Conservation (phyloP, 805 yeast species). For the Hemisphaericaspora nanyangensis region DNA sequence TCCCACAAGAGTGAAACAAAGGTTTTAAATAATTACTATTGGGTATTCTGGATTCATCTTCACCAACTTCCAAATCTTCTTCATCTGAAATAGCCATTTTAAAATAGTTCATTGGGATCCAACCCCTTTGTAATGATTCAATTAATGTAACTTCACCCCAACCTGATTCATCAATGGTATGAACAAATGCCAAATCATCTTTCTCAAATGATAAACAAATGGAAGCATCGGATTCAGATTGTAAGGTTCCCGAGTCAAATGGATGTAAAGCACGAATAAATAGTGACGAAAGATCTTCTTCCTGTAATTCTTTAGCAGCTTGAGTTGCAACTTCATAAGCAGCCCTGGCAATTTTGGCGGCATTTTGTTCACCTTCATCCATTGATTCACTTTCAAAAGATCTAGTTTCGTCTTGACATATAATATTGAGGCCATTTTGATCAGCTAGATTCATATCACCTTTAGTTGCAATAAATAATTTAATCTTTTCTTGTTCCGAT, state of each 20-base stretch:
- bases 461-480: conserved; percentile 12
- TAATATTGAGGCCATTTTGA: conserved; percentile 1
- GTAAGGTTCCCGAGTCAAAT: conserved; percentile 55
- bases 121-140: conserved; percentile 62
- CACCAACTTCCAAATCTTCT: conserved; percentile 23
- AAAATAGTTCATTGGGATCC: conserved; percentile 86
- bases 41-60: conserved; percentile 28
- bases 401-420: not conserved
- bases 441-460: conserved; percentile 1
- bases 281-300: conserved; percentile 47
- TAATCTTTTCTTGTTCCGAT: conserved; percentile 16
- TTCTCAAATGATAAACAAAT: conserved; percentile 70
- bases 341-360: not conserved
- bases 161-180: conserved; percentile 74
- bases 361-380: not conserved
- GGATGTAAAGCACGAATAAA: conserved; percentile 58
- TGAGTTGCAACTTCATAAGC: not conserved
- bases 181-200: conserved; percentile 72
- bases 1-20: conserved; percentile 60
- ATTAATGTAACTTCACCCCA: conserved; percentile 84
- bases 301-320: conserved; percentile 18
- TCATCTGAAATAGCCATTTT: conserved; percentile 37
- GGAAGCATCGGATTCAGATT: conserved; percentile 62
- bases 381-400: not conserved
- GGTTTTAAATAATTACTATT: conserved; percentile 50